Conservation (phyloP, 2,329 filamentous ascomycete species). For the Amphichorda felina region DNA sequence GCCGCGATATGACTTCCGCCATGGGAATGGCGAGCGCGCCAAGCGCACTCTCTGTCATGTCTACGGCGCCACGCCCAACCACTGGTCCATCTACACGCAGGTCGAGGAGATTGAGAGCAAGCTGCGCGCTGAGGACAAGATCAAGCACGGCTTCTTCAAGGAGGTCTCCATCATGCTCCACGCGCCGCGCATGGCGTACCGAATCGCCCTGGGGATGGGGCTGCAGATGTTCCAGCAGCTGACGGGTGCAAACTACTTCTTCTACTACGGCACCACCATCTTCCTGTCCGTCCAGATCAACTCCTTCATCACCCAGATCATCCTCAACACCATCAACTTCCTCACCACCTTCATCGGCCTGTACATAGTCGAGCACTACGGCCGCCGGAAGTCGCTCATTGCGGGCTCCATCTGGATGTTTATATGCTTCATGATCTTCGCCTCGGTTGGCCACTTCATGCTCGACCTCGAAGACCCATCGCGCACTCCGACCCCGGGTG, state of each 20-base stretch:
- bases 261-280: conserved; percentile 49
- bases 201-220: conserved; percentile 45
- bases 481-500: conserved; percentile 31
- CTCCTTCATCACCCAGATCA: conserved; percentile 56
- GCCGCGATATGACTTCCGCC: conserved; percentile 37
- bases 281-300: conserved; percentile 35
- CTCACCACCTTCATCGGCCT: conserved; percentile 54
- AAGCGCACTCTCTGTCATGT: conserved; percentile 33
- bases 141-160: conserved; percentile 26
- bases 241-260: conserved; percentile 53
- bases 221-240: conserved; percentile 59
- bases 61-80: conserved; percentile 29
- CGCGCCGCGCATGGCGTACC: conserved; percentile 51
- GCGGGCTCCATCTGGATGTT: conserved; percentile 50
- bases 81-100: conserved; percentile 32
- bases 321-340: conserved; percentile 57
- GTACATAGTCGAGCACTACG: conserved; percentile 58
- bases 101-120: conserved; percentile 42
- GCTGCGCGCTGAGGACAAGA: conserved; percentile 31
- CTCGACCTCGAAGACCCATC: conserved; percentile 23
- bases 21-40: conserved; percentile 32
- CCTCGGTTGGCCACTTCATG: conserved; percentile 37
- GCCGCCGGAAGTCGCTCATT: conserved; percentile 52
- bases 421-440: conserved; percentile 47
- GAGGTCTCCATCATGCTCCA: conserved; percentile 49